phyloP scores from a whole-genome alignment of 2,329 filamentous ascomycete species.

The Alternaria ethzedia region DNA sequence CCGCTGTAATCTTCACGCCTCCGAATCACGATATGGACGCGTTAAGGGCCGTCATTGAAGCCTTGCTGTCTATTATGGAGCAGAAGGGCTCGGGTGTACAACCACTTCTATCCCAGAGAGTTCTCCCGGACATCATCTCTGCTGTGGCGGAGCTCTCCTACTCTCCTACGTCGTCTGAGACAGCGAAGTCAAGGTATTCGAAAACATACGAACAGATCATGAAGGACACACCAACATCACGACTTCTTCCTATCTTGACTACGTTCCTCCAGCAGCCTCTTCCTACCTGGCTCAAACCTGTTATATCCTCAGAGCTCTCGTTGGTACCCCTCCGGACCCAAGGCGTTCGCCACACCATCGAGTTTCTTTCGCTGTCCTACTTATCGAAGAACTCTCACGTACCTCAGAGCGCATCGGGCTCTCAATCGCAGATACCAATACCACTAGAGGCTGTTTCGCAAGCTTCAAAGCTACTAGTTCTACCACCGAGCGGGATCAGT shows the following conservation, averaged over 20 bases:
- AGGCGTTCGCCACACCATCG: slow-evolving; percentile 71
- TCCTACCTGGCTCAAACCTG: slow-evolving; percentile 65
- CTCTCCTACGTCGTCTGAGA: slow-evolving; percentile 26
- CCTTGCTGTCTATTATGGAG: slow-evolving; percentile 32
- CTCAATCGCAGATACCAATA: slow-evolving; percentile 61
- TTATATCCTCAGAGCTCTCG: slow-evolving; percentile 65
- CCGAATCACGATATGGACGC: slow-evolving; percentile 12
- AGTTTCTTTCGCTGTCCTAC: slow-evolving; percentile 74
- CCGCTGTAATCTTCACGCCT: slow-evolving; percentile 17
- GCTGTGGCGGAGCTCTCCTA: slow-evolving; percentile 45
- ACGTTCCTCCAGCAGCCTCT: slow-evolving; percentile 68
- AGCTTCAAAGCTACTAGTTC: slow-evolving; percentile 66
- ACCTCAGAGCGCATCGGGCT: slow-evolving; percentile 33
- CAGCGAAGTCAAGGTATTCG: slow-evolving; percentile 17
- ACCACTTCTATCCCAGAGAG: slow-evolving; percentile 45
- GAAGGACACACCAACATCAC: slow-evolving; percentile 55
- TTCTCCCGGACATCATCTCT: slow-evolving; percentile 44
- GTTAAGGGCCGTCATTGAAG: slow-evolving; percentile 22
- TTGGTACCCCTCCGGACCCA: slow-evolving; percentile 65
- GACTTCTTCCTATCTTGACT: slow-evolving; percentile 67
- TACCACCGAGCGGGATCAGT: slow-evolving; percentile 62
- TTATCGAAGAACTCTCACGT: slow-evolving; percentile 57
- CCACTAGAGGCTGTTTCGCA: slow-evolving; percentile 72
- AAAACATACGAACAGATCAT: slow-evolving; percentile 27
- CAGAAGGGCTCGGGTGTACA: slow-evolving; percentile 42